A percentile compares a stretch with the other conserved stretches of the same genome.
Conservation (phyloP, 371 early-diverging fungal genomes). For the Globomyces sp. region DNA sequence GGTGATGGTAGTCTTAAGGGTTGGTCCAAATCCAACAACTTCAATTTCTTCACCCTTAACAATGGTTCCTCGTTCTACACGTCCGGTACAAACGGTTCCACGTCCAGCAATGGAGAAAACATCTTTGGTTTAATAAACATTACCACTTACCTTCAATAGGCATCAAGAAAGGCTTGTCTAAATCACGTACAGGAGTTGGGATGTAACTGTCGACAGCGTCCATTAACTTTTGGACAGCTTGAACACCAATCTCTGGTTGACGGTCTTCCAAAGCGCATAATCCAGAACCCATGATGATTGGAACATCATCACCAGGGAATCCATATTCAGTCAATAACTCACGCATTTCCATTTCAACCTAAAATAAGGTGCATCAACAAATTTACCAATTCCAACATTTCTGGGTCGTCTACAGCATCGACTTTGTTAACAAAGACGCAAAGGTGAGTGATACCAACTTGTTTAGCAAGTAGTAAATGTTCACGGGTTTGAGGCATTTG, state of each 20-base stretch:
- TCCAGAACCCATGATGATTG: slow-evolving; percentile 94
- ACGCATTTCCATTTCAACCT: slow-evolving; percentile 36
- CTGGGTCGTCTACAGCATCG: slow-evolving; percentile 94
- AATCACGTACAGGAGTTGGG: slow-evolving; percentile 90
- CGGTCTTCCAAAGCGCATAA: slow-evolving; percentile 93
- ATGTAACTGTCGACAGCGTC: slow-evolving; percentile 91
- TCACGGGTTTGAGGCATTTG: slow-evolving; percentile 97
- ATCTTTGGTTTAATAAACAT: slow-evolving; percentile 47
- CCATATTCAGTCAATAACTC: slow-evolving; percentile 90
- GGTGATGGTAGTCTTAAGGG: slow-evolving; percentile 87
- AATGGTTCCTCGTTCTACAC: slow-evolving; percentile 95
- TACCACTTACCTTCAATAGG: slow-evolving; percentile 74
- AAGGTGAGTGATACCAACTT: slow-evolving; percentile 93
- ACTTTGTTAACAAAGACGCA: slow-evolving; percentile 99
- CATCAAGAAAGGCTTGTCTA: slow-evolving; percentile 99
- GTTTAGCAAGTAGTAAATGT: slow-evolving; percentile 94
- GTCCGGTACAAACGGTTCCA: slow-evolving; percentile 97
- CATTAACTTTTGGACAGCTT: slow-evolving; percentile 88
- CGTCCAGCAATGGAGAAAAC: slow-evolving; percentile 98
- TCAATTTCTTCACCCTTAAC: slow-evolving; percentile 94
- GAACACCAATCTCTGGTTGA: slow-evolving; percentile 87
- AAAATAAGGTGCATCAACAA: slow-evolving; percentile 81
- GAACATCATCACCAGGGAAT: slow-evolving; percentile 90
- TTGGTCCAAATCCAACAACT: slow-evolving; percentile 90
- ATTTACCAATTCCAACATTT: slow-evolving; percentile 97